A percentile compares a stretch with the other conserved stretches of the same genome.
These are phyloP conservation scores for Herpetomonas samuelpessoai DNA, from an alignment of 208 protist species.

Conservation along the genomic window DNA sequence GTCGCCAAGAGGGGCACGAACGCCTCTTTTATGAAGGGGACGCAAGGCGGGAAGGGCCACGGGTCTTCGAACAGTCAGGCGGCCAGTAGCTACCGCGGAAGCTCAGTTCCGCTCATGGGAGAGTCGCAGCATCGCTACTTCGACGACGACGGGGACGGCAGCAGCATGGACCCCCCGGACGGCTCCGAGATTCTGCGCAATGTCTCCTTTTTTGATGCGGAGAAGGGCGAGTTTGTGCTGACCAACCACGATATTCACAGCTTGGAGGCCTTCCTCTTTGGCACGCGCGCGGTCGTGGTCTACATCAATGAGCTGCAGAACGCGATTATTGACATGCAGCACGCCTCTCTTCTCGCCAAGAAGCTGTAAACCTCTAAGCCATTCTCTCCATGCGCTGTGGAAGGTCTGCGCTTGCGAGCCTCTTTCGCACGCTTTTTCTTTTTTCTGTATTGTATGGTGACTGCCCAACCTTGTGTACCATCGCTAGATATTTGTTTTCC, in stretches of 20 bases:
- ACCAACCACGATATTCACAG: conserved; percentile 88
- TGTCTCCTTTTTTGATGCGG: conserved; percentile 57
- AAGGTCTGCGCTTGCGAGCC: background rate
- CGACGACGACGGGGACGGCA: conserved; percentile 13
- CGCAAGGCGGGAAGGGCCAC: background rate
- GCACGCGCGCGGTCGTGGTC: conserved; percentile 57
- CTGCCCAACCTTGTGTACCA: background rate
- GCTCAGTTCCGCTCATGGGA: too few species aligned
- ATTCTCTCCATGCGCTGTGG: background rate
- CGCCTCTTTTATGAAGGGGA: background rate
- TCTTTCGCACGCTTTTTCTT: background rate
- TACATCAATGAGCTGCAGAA: conserved; percentile 84
- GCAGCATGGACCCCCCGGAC: conserved; percentile 11
- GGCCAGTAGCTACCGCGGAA: background rate
- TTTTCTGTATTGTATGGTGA: conserved; percentile 3
- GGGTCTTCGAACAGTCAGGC: background rate
- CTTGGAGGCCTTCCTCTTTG: conserved; percentile 87
- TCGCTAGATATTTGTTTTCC: too few species aligned
- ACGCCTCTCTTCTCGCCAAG: conserved; percentile 62
- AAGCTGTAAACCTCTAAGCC: conserved; percentile 32
- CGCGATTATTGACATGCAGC: conserved; percentile 77
- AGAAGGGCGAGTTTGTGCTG: conserved; percentile 74
- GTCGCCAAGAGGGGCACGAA: conserved; percentile 3
- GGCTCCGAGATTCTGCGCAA: conserved; percentile 32
- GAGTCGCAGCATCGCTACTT: background rate